Evolutionary conservation across 2,329 filamentous ascomycete species (phyloP), one percentile per base, ranked within the genome.

Genomic region (Orbilia brochopaga): DNA sequence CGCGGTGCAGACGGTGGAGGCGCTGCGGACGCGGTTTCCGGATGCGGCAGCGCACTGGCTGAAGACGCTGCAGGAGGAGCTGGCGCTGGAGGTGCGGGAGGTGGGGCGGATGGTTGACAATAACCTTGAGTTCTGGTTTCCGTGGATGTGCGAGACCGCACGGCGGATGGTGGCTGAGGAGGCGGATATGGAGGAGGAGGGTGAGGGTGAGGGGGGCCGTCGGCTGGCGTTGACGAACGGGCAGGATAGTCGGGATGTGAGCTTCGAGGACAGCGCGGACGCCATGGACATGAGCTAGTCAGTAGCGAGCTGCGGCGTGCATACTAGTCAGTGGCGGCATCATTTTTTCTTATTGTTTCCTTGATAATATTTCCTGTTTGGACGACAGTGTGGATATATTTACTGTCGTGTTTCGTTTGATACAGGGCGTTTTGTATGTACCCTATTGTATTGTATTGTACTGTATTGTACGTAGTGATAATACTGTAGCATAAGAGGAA

Each of bases 261-360:
- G 75, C 44, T 79, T 79, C 77, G 23, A 79, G 75, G 7, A 79
- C 64, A 48, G 77, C 76, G 35, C 78, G 77, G 69, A 78, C 76
- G 78, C 32, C 30, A 37, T 52, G 56, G 66, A 58, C 42, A 62
- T 74, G 54, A 75, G 66, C 46, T 70, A 42, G 1, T 32, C 8
- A 8, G 27, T 32, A 32, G 27, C 27, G 3, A 8, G 27, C 27
- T 32, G 27, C 27, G 27, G 3, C 27, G 27, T n/a, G n/a, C n/a
- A n/a, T n/a, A 32, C 8, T 3, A 8, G 8, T 32, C 8, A 4
- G 27, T 4, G 3, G 27, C 8, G 27, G 27, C 8, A 32, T 32
- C 27, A 32, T 32, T 32, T 4, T 32, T 8, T 32, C 27, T 32
- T 32, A 4, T 32, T 8, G 3, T 32, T 32, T 32, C 8, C 8